These are phyloP conservation scores for Microthlaspi erraticum DNA, from an alignment of 345 rosid genomes.

Conservation along the genomic window DNA sequence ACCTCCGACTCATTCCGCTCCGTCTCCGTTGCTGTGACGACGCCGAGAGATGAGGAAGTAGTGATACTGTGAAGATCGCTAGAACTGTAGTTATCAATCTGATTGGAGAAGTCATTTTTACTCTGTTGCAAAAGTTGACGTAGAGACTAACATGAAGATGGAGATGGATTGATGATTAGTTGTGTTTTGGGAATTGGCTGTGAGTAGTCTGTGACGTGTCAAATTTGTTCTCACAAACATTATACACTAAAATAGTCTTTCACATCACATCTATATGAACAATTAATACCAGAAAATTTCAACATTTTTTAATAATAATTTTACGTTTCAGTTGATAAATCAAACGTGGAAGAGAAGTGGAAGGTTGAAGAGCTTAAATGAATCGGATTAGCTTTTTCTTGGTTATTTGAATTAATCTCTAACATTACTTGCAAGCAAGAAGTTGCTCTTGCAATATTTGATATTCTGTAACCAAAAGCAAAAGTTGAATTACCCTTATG, in stretches of 20 bases:
- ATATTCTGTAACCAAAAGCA: not conserved
- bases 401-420: not conserved
- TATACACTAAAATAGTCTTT: not conserved
- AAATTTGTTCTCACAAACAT: not conserved
- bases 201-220: no score
- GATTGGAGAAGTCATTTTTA: constrained; percentile 8
- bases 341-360: not conserved
- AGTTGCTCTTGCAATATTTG: no score
- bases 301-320: not conserved
- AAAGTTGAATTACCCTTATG: not conserved
- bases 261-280: not conserved
- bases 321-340: not conserved
- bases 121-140: not conserved
- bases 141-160: not conserved
- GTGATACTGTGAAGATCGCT: constrained; percentile 5
- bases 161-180: not conserved
- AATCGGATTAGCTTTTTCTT: not conserved
- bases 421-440: no score
- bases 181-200: not conserved
- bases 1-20: not conserved
- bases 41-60: constrained; percentile 15
- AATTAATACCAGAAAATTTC: not conserved
- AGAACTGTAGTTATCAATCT: constrained; percentile 4
- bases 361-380: no score
- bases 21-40: constrained; percentile 6